Conservation (phyloP, 179 eudicot species). For the Actinidia polygama region DNA sequence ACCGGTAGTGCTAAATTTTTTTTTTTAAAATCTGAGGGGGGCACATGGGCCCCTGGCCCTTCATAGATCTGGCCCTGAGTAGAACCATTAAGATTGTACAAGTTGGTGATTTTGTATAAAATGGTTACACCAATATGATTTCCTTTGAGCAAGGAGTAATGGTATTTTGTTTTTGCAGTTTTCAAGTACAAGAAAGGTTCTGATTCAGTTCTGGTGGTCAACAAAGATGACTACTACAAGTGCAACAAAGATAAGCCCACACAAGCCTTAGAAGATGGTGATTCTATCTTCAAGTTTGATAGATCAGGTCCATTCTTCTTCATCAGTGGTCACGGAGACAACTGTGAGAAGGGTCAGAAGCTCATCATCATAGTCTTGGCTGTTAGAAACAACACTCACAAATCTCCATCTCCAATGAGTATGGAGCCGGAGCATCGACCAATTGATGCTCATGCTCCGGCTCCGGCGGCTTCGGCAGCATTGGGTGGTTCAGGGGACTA, state of each 20-base stretch:
- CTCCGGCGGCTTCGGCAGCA: neutral
- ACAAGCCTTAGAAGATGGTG: constrained; percentile 3
- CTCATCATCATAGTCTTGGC: constrained; percentile 34
- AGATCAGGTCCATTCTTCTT: constrained; percentile 40
- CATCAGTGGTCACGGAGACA: constrained; percentile 42
- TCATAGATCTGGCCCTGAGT: no score
- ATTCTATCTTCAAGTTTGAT: constrained; percentile 25
- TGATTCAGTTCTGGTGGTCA: constrained; percentile 50
- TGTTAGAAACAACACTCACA: constrained; percentile 3
- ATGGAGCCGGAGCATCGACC: neutral
- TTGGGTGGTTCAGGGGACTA: no score
- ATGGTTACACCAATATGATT: no score
- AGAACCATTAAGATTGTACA: neutral
- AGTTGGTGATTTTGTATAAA: no score
- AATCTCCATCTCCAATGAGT: neutral
- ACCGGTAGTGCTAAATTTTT: no score
- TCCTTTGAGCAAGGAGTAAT: no score
- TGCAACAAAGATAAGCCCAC: constrained; percentile 52
- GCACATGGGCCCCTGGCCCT: no score
- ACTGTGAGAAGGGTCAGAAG: constrained; percentile 44
- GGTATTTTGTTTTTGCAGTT: constrained; percentile 28
- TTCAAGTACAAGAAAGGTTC: constrained; percentile 47
- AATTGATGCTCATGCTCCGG: neutral
- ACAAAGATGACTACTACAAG: constrained; percentile 43
- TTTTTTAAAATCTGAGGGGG: no score